Conservation (phyloP, 768 basidiomycete species). For the Hericium rajendrae region DNA sequence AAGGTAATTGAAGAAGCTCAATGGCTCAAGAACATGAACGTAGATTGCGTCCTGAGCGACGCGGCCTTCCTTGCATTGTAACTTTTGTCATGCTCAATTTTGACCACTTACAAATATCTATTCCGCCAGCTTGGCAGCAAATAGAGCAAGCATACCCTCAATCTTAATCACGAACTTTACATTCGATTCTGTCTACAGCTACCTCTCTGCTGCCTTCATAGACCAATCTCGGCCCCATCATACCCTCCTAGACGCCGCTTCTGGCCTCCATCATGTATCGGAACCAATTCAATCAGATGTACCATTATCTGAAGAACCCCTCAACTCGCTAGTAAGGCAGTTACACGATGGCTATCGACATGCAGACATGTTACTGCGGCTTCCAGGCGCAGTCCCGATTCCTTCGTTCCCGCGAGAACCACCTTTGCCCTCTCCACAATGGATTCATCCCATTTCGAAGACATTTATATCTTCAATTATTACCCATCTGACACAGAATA, state of each 20-base stretch:
- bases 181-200: constrained; percentile 78
- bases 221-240: constrained; percentile 5
- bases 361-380: constrained; percentile 58
- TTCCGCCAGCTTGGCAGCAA: constrained; percentile 51
- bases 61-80: constrained; percentile 74
- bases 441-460: constrained; percentile 45
- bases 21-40: constrained; percentile 45
- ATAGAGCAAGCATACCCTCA: constrained; percentile 53
- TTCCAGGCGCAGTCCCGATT: constrained; percentile 70
- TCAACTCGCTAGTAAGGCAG: constrained; percentile 56
- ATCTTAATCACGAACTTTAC: constrained; percentile 75
- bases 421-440: constrained; percentile 47
- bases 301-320: constrained; percentile 38
- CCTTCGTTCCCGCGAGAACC: constrained; percentile 54
- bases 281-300: constrained; percentile 26
- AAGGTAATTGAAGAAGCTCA: constrained; percentile 43
- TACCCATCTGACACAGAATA: constrained; percentile 27
- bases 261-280: neutral
- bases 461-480: constrained; percentile 38
- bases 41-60: constrained; percentile 62
- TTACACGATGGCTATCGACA: constrained; percentile 57
- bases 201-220: constrained; percentile 50
- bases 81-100: constrained; percentile 15
- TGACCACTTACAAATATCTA: neutral
- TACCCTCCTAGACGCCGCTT: constrained; percentile 1